These are phyloP conservation scores for Mitragyna speciosa DNA, from an alignment of 257 asterid genomes.

Conservation along the genomic window DNA sequence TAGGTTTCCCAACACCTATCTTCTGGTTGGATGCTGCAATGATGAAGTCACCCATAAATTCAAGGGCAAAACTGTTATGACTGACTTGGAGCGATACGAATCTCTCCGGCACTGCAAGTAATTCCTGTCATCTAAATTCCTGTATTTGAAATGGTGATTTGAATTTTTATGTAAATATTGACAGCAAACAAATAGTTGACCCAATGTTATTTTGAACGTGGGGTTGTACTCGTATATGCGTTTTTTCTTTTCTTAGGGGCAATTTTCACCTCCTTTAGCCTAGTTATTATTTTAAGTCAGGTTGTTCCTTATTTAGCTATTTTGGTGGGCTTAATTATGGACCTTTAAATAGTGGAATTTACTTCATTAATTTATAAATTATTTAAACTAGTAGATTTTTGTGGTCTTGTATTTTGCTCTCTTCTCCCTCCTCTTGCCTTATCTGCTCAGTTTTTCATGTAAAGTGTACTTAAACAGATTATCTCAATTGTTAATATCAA, in stretches of 20 bases:
- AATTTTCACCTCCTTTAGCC: background rate
- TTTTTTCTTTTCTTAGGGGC: background rate
- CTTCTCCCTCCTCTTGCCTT: background rate
- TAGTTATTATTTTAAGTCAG: background rate
- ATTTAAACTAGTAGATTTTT: background rate
- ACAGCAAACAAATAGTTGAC: background rate
- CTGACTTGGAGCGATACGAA: slow-evolving; percentile 78
- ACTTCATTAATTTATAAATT: background rate
- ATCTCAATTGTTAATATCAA: background rate
- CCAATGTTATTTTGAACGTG: background rate
- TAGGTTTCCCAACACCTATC: slow-evolving; percentile 80
- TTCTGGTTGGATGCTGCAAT: slow-evolving; percentile 91
- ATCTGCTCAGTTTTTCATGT: too few relatives aligned
- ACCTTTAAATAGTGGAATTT: background rate
- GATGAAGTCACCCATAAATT: slow-evolving; percentile 82
- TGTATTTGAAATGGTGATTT: background rate
- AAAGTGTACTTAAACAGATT: background rate
- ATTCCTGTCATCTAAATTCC: background rate
- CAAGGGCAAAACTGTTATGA: slow-evolving; percentile 98
- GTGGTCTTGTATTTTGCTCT: background rate
- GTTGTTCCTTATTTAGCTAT: background rate
- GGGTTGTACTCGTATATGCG: background rate
- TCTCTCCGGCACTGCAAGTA: slow-evolving; percentile 90
- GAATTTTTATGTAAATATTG: background rate
- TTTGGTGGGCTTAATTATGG: background rate